Evolutionary conservation across 1,284 basidiomycete genomes (phyloP).

Genomic region (Ustilago esculenta): DNA sequence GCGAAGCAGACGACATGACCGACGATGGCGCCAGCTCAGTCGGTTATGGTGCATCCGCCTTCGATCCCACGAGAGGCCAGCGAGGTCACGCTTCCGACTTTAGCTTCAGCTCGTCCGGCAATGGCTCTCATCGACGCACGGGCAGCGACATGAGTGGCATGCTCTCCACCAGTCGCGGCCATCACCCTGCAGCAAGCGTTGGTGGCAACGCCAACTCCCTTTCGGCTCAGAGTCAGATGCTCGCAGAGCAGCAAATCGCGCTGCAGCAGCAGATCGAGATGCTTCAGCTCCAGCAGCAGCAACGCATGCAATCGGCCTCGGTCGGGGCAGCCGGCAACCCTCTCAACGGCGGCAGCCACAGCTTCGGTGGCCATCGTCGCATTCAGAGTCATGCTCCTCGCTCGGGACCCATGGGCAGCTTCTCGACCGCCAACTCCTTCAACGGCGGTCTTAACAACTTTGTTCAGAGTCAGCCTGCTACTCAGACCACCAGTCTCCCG

Average conservation of each 20-base stretch:
- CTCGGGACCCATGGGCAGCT: conserved; percentile 75
- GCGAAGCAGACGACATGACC: conserved; percentile 47
- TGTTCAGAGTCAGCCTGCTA: conserved; percentile 21
- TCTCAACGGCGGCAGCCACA: conserved; percentile 22
- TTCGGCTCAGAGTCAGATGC: conserved; percentile 73
- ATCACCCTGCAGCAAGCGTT: conserved; percentile 73
- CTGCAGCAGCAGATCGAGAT: conserved; percentile 69
- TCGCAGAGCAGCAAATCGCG: conserved; percentile 67
- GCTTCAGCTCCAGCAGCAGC: conserved; percentile 68
- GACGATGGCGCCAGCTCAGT: conserved; percentile 55
- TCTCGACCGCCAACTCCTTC: conserved; percentile 59
- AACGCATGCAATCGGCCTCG: conserved; percentile 66
- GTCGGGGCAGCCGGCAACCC: conserved; percentile 6
- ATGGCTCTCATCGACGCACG: conserved; percentile 48
- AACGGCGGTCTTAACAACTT: conserved; percentile 31
- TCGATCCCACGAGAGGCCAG: conserved; percentile 53
- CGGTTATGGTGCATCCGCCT: conserved; percentile 55
- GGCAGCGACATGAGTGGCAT: conserved; percentile 56
- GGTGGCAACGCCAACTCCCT: conserved; percentile 74
- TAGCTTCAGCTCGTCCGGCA: conserved; percentile 35
- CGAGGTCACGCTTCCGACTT: conserved; percentile 31
- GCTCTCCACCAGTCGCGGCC: conserved; percentile 32
- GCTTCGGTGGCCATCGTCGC: conserved; percentile 75
- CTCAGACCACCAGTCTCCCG: conserved; percentile 39
- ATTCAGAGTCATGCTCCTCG: conserved; percentile 78